Conservation (phyloP, 2,329 filamentous ascomycete species). For the Ophiobolus disseminans region DNA sequence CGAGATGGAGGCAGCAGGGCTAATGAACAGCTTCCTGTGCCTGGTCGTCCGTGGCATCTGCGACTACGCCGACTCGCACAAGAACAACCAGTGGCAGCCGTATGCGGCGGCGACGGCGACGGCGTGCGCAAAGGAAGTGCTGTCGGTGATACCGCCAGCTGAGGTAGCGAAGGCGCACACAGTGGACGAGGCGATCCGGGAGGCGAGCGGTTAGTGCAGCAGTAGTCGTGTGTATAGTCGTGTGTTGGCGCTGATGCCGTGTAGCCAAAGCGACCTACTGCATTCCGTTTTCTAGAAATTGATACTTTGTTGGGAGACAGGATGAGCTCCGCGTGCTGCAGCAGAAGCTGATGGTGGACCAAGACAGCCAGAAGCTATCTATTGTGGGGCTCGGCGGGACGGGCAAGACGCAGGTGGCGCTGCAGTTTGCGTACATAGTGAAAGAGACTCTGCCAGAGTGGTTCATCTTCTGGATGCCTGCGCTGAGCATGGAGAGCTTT, state of each 20-base stretch:
- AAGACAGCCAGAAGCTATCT: conserved; percentile 31
- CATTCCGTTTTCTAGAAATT: conserved; percentile 35
- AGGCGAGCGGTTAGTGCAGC: conserved; percentile 8
- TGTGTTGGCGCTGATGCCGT: not conserved
- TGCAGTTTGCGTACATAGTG: conserved; percentile 33
- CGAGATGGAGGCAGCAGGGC: conserved; percentile 33
- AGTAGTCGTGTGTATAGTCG: no score
- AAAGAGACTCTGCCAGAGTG: conserved; percentile 11
- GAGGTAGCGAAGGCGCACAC: conserved; percentile 9
- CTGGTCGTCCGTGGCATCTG: conserved; percentile 27
- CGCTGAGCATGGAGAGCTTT: conserved; percentile 17
- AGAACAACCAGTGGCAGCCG: conserved; percentile 23
- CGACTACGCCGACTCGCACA: conserved; percentile 29
- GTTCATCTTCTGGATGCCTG: conserved; percentile 26
- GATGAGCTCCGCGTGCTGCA: conserved; percentile 32
- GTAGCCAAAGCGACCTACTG: not conserved
- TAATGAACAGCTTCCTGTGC: conserved; percentile 31
- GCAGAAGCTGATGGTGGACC: conserved; percentile 29
- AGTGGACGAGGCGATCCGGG: conserved; percentile 10
- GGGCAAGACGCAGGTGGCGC: conserved; percentile 34
- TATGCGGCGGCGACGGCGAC: conserved; percentile 30
- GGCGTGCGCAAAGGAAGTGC: conserved; percentile 28
- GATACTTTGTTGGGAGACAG: conserved; percentile 32
- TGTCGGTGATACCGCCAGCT: conserved; percentile 14
- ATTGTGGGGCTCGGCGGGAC: conserved; percentile 17